phyloP scores from a whole-genome alignment of 2,329 filamentous ascomycete species.

The Akanthomyces muscarius region DNA sequence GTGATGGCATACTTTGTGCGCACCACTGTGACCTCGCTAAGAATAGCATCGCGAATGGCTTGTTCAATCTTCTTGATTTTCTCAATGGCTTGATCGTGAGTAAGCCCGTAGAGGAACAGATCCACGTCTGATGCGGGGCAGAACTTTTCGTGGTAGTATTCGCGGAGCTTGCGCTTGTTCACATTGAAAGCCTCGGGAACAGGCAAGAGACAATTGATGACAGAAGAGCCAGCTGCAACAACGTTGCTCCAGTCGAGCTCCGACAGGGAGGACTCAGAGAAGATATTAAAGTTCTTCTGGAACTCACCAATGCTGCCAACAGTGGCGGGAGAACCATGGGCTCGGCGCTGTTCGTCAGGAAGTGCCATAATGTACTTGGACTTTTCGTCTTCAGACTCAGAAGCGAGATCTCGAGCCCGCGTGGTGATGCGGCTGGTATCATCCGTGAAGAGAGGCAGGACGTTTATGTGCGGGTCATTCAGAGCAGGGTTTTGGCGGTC shows the following conservation, averaged over 20 bases:
- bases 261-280: conserved; percentile 71
- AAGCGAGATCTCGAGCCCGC: conserved; percentile 55
- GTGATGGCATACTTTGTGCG: conserved; percentile 85
- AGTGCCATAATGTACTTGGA: conserved; percentile 68
- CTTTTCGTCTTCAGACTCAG: conserved; percentile 57
- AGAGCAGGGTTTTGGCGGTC: conserved; percentile 56
- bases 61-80: conserved; percentile 82
- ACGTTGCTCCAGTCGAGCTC: conserved; percentile 82
- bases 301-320: conserved; percentile 67
- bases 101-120: conserved; percentile 77
- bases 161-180: conserved; percentile 59
- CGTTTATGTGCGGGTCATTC: conserved; percentile 55
- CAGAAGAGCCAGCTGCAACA: conserved; percentile 74
- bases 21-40: conserved; percentile 79
- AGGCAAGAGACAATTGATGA: conserved; percentile 73
- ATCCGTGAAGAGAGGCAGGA: conserved; percentile 61
- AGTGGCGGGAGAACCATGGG: conserved; percentile 61
- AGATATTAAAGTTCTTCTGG: conserved; percentile 73
- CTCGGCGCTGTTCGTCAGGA: conserved; percentile 55
- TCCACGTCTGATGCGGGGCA: conserved; percentile 84
- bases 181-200: conserved; percentile 58
- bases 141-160: conserved; percentile 78
- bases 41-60: conserved; percentile 69
- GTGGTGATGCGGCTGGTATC: conserved; percentile 55
- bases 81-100: conserved; percentile 70